These are phyloP conservation scores for Iberis amara DNA, from an alignment of 441 rosid genomes.

Conservation along the genomic window DNA sequence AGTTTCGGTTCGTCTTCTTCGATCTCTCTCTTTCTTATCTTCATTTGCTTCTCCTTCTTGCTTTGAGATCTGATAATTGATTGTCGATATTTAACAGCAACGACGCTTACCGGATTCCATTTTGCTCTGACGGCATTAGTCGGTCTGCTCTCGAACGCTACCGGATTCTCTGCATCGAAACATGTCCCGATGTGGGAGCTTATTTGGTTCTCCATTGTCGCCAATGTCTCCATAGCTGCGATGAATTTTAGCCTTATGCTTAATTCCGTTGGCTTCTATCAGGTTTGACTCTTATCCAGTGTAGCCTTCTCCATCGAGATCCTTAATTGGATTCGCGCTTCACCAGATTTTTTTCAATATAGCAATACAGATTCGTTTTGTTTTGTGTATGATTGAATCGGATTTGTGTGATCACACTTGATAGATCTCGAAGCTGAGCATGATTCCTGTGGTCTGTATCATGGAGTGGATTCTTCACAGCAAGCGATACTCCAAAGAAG, in stretches of 20 bases:
- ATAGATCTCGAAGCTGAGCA: conserved; percentile 92
- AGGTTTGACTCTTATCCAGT: conserved; percentile 27
- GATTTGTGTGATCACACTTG: background rate
- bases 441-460: conserved; percentile 91
- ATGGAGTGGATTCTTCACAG: conserved; percentile 89
- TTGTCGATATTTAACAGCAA: conserved; percentile 38
- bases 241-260: conserved; percentile 97
- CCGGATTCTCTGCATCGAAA: conserved; percentile 68
- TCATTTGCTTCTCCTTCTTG: background rate
- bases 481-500: conserved; percentile 67
- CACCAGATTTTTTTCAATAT: background rate
- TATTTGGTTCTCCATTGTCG: conserved; percentile 78
- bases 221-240: conserved; percentile 71
- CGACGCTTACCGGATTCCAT: conserved; percentile 93
- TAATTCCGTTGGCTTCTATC: conserved; percentile 89
- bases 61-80: conserved; percentile 24
- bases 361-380: no score
- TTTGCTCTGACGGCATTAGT: conserved; percentile 82
- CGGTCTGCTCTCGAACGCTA: conserved; percentile 77
- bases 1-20: conserved; percentile 48
- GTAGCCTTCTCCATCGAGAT: background rate
- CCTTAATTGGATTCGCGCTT: background rate
- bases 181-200: conserved; percentile 94
- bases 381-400: background rate
- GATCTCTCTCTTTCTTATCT: background rate